Conservation (phyloP, 345 rosid genomes). For the Cardamine chenopodiifolia region DNA sequence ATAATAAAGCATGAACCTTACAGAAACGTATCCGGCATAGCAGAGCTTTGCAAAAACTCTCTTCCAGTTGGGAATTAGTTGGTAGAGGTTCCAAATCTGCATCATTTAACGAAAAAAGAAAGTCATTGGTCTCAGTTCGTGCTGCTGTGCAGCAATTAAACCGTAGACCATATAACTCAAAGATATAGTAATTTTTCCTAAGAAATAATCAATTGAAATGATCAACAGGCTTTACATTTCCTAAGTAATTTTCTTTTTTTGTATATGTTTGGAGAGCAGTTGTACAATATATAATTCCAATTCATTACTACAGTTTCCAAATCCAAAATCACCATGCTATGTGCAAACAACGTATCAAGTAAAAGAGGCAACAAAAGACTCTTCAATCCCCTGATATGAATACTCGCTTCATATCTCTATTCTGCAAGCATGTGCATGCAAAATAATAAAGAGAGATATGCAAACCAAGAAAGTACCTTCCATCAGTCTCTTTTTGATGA, state of each 20-base stretch:
- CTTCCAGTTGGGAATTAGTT: conserved; percentile 68
- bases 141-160: conserved; percentile 14
- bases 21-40: conserved; percentile 97
- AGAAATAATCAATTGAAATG: not conserved
- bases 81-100: conserved; percentile 93
- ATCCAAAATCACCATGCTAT: conserved; percentile 14
- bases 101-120: conserved; percentile 27
- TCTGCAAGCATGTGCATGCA: conserved; percentile 4
- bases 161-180: not conserved
- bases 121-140: not conserved
- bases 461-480: conserved; percentile 60
- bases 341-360: conserved; percentile 7
- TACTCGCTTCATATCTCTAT: not conserved
- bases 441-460: conserved; percentile 8
- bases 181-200: not conserved
- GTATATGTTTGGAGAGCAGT: too few species aligned
- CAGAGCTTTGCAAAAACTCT: conserved; percentile 85
- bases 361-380: conserved; percentile 3
- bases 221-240: not conserved
- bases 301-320: conserved; percentile 2
- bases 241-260: too few species aligned
- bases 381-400: conserved; percentile 15
- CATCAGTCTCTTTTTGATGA: conserved; percentile 49
- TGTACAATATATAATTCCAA: conserved; percentile 16
- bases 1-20: conserved; percentile 85